Evolutionary conservation across 202 grass and related monocot genomes (phyloP).

Genomic region (Eragrostis tef): DNA sequence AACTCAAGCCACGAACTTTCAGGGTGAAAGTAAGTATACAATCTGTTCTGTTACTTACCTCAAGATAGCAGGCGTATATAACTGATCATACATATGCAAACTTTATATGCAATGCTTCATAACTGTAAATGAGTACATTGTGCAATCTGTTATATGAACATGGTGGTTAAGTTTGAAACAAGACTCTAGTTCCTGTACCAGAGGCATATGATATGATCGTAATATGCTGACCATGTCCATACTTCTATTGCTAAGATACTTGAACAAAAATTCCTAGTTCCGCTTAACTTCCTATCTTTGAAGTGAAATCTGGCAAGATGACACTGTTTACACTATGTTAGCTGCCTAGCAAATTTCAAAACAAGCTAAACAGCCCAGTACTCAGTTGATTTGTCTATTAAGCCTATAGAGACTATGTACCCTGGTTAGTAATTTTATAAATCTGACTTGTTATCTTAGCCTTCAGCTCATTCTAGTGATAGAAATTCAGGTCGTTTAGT

Average conservation of each 20-base stretch:
- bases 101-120: neutral
- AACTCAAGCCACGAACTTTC: conserved; percentile 67
- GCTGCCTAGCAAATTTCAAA: neutral
- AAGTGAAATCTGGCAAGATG: neutral
- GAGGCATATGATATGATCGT: conserved; percentile 12
- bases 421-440: conserved; percentile 7
- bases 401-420: neutral
- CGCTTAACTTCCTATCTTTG: neutral
- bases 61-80: neutral
- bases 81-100: neutral
- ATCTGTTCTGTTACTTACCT: conserved; percentile 17
- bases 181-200: neutral
- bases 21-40: conserved; percentile 78
- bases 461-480: neutral
- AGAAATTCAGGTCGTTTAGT: neutral
- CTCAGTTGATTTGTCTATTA: neutral
- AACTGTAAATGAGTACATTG: conserved; percentile 16
- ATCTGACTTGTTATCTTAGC: neutral
- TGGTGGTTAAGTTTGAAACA: conserved; percentile 23
- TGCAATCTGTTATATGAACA: conserved; percentile 15
- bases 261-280: neutral
- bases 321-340: neutral
- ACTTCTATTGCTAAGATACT: neutral
- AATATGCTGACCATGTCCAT: neutral
- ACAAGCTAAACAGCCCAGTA: neutral